Percentiles rank a stretch among this genome's conserved stretches.
phyloP scores from a whole-genome alignment of 139 green algal species.

The Diplosphaera chodatii region DNA sequence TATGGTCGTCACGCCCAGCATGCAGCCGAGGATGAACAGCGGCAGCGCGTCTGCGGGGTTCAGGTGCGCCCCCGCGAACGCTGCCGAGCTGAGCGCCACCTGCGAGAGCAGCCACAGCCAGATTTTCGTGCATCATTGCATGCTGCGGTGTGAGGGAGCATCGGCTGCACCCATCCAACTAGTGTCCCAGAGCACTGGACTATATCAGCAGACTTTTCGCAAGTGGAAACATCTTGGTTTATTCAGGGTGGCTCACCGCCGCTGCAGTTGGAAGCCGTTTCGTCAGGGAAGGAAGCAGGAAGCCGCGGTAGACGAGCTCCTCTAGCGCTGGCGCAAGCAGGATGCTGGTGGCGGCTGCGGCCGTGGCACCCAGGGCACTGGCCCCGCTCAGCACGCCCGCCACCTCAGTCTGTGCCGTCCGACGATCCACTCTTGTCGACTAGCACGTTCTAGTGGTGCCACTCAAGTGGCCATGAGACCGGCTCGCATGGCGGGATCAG shows the following conservation, averaged over 20 bases:
- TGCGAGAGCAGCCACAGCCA: too few relatives aligned
- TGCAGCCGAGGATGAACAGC: background rate
- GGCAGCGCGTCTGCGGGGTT: background rate
- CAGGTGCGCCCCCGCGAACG: conserved; percentile 4
- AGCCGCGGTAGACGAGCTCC: conserved; percentile 80
- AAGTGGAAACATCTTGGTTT: too few relatives aligned
- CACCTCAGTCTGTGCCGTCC: background rate
- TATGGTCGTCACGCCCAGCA: background rate
- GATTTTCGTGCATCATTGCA: too few relatives aligned
- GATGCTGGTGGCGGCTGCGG: conserved; percentile 2
- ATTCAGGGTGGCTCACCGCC: too few relatives aligned
- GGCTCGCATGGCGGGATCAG: too few relatives aligned
- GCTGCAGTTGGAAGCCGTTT: conserved; percentile 34
- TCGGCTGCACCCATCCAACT: too few relatives aligned
- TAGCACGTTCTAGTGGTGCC: too few relatives aligned
- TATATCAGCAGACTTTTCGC: too few relatives aligned
- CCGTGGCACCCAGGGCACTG: background rate
- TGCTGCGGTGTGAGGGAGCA: too few relatives aligned
- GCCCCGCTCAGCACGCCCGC: background rate
- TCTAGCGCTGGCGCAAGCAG: conserved; percentile 75
- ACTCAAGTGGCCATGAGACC: too few relatives aligned
- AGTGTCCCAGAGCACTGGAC: too few relatives aligned
- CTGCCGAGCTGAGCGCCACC: background rate
- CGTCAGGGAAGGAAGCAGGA: conserved; percentile 75
- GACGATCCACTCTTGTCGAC: too few relatives aligned